These are phyloP conservation scores for Trichoderma sp. DNA, from an alignment of 2,329 filamentous ascomycete species.

Conservation along the genomic window DNA sequence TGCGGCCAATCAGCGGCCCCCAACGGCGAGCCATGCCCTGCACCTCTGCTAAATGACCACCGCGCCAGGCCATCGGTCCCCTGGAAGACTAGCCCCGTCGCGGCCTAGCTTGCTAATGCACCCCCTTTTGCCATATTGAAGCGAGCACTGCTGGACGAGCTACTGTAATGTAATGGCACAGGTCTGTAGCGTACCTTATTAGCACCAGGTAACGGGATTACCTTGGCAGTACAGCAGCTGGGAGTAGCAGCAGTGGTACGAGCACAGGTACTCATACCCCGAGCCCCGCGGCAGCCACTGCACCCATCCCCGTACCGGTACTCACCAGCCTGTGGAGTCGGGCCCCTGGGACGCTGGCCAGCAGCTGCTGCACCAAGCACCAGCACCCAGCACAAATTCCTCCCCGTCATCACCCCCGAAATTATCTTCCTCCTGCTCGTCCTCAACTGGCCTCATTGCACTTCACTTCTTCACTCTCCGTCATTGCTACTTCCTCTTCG, in stretches of 20 bases:
- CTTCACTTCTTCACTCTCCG: slow-evolving; percentile 28
- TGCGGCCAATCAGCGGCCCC: slow-evolving; percentile 16
- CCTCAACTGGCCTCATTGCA: slow-evolving; percentile 24
- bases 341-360: background rate
- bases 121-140: slow-evolving; percentile 21
- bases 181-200: background rate
- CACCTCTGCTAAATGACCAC: slow-evolving; percentile 17
- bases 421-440: slow-evolving; percentile 26
- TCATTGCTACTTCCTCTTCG: slow-evolving; percentile 39
- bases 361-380: slow-evolving; percentile 9
- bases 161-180: background rate
- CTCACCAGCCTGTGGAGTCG: background rate
- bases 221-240: background rate
- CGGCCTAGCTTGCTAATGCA: slow-evolving; percentile 17
- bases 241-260: background rate
- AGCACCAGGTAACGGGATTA: background rate
- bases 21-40: slow-evolving; percentile 1
- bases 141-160: background rate
- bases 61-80: slow-evolving; percentile 17
- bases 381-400: slow-evolving; percentile 19
- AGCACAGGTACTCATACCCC: background rate
- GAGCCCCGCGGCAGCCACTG: background rate
- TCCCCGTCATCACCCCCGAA: slow-evolving; percentile 24
- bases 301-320: background rate
- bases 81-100: slow-evolving; percentile 8